Evolutionary conservation across 495 filamentous ascomycete species (phyloP).

Genomic region (Opeltia flavorubescens): DNA sequence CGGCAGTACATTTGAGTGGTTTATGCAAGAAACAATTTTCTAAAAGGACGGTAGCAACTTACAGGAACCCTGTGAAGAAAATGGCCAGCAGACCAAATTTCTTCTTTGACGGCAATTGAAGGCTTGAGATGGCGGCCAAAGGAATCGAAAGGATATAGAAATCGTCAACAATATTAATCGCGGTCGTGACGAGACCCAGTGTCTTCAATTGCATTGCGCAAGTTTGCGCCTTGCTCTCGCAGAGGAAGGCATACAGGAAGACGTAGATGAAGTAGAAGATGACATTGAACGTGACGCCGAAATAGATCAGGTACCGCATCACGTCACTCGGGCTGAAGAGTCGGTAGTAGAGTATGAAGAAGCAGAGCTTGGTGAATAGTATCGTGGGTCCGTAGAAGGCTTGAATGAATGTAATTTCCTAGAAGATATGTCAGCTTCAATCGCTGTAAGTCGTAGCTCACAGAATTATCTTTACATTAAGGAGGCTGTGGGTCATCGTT

Average conservation of each 20-base stretch:
- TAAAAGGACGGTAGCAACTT: too few species aligned
- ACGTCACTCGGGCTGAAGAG: not conserved
- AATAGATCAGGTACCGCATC: slow-evolving; percentile 3
- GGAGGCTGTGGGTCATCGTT: not conserved
- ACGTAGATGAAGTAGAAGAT: not conserved
- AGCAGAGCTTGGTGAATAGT: slow-evolving; percentile 3
- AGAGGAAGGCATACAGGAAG: not conserved
- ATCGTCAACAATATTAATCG: slow-evolving; percentile 1
- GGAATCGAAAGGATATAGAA: slow-evolving; percentile 16
- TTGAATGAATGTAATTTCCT: not conserved
- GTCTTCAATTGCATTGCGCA: not conserved
- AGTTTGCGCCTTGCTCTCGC: not conserved
- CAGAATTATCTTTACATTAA: not conserved
- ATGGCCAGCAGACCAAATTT: slow-evolving; percentile 21
- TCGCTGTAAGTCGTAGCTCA: not conserved
- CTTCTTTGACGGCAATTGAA: slow-evolving; percentile 16
- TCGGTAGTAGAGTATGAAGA: slow-evolving; percentile 5
- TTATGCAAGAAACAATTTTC: too few species aligned
- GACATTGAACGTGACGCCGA: not conserved
- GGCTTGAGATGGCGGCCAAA: slow-evolving; percentile 16
- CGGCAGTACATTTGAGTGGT: too few species aligned
- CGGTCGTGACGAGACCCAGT: not conserved
- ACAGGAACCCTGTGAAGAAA: slow-evolving; percentile 16
- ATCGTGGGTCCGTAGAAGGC: slow-evolving; percentile 2
- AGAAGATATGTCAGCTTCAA: not conserved